These are phyloP conservation scores for Colletotrichum sp. DNA, from an alignment of 2,329 filamentous ascomycete species.

Conservation along the genomic window DNA sequence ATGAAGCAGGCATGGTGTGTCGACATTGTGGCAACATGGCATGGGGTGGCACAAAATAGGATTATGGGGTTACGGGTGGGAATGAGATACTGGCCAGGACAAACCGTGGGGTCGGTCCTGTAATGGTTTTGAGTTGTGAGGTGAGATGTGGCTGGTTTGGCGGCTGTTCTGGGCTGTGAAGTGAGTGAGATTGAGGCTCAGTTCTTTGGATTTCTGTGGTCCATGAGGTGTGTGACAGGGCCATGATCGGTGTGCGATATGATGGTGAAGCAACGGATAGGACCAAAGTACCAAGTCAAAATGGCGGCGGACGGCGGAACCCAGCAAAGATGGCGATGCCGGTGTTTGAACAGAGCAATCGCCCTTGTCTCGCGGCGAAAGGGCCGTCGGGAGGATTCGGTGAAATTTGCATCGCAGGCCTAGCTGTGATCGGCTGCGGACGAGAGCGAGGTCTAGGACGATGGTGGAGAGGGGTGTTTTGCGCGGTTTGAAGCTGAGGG, in stretches of 20 bases:
- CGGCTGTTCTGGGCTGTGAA: neutral
- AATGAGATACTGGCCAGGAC: neutral
- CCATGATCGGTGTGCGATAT: neutral
- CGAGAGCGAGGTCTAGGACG: neutral
- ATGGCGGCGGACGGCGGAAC: neutral
- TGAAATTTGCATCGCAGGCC: neutral
- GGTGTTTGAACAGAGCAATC: neutral
- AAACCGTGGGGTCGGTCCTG: neutral
- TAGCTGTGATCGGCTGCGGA: neutral
- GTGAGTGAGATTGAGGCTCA: slow-evolving; percentile 9
- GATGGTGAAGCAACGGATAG: neutral
- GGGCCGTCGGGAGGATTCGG: neutral
- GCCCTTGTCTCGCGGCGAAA: neutral
- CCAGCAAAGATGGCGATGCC: neutral
- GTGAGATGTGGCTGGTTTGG: slow-evolving; percentile 12
- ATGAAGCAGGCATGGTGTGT: neutral
- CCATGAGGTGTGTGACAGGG: neutral
- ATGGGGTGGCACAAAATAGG: neutral
- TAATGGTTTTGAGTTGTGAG: neutral
- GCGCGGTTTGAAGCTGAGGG: neutral
- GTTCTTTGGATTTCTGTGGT: neutral
- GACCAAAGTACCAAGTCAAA: neutral
- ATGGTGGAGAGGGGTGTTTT: neutral
- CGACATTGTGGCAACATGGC: neutral
- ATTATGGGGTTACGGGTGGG: neutral